Evolutionary conservation across 345 rosid species (phyloP).

Genomic region (Citrus australasica): DNA sequence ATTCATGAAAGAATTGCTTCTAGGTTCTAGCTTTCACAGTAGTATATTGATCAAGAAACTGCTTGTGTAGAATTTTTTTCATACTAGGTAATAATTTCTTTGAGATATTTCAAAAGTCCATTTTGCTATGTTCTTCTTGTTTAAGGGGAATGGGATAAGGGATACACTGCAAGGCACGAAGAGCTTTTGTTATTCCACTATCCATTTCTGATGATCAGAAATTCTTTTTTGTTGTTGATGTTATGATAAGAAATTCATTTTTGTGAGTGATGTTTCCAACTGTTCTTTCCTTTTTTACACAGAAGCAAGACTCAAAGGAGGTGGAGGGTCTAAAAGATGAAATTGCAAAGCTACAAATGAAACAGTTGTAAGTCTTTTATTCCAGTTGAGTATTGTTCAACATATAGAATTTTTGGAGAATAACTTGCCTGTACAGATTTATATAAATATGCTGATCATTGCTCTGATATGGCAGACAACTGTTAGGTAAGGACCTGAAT

Average conservation of each 20-base stretch:
- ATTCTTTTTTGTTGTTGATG: too few relatives aligned
- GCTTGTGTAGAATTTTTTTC: neutral
- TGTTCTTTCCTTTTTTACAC: constrained; percentile 14
- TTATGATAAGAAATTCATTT: neutral
- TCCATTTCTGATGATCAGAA: neutral
- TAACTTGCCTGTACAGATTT: neutral
- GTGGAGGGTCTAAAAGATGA: constrained; percentile 56
- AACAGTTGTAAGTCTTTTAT: constrained; percentile 56
- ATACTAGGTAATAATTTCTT: too few relatives aligned
- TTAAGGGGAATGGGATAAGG: neutral
- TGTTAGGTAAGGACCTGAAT: constrained; percentile 66
- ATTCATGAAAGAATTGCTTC: neutral
- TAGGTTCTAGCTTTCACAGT: neutral
- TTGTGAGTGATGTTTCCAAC: neutral
- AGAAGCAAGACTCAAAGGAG: constrained; percentile 54
- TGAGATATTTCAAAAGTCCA: neutral
- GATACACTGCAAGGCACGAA: neutral
- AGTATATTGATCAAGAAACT: neutral
- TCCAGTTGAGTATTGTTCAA: neutral
- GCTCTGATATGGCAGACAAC: constrained; percentile 38
- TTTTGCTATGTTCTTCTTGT: neutral
- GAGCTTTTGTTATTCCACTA: neutral
- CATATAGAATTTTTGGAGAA: neutral
- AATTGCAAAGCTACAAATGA: constrained; percentile 62
- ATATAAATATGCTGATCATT: neutral